Conservation (phyloP, 2,329 filamentous ascomycete species). For the Colletotrichum filicis region DNA sequence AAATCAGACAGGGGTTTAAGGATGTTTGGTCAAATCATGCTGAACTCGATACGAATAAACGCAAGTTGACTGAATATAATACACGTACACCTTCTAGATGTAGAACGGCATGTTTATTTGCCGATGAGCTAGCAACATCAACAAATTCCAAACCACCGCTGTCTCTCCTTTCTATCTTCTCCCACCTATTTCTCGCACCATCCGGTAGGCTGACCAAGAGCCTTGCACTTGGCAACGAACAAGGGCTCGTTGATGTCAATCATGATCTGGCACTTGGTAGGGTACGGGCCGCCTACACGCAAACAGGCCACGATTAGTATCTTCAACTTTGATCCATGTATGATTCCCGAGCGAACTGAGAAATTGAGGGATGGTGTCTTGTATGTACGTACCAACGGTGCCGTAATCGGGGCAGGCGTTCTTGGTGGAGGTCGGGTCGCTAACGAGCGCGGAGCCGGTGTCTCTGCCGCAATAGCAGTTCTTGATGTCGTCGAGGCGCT, state of each 20-base stretch:
- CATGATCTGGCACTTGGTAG: slow-evolving; percentile 13
- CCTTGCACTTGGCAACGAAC: slow-evolving; percentile 9
- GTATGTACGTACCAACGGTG: neutral
- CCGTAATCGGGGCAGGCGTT: slow-evolving; percentile 8
- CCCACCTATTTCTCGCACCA: slow-evolving; percentile 1
- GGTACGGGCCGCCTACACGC: neutral
- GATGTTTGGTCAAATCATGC: neutral
- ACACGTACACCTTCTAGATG: neutral
- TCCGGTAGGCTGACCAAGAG: neutral
- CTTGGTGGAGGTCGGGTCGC: slow-evolving; percentile 9
- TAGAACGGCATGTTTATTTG: neutral
- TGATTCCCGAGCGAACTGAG: too few relatives aligned
- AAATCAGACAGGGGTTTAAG: neutral
- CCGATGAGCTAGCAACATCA: neutral
- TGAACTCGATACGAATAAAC: neutral
- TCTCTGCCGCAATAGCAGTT: slow-evolving; percentile 18
- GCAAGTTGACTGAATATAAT: neutral
- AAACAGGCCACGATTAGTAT: neutral
- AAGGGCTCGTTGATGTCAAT: slow-evolving; percentile 16
- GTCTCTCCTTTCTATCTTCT: too few relatives aligned
- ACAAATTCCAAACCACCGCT: neutral
- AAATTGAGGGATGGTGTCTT: too few relatives aligned
- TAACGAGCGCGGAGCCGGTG: neutral
- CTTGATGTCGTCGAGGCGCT: slow-evolving; percentile 4
- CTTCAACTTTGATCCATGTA: too few relatives aligned